These are phyloP conservation scores for Lentinula lateritia DNA, from an alignment of 768 basidiomycete genomes.

Conservation along the genomic window DNA sequence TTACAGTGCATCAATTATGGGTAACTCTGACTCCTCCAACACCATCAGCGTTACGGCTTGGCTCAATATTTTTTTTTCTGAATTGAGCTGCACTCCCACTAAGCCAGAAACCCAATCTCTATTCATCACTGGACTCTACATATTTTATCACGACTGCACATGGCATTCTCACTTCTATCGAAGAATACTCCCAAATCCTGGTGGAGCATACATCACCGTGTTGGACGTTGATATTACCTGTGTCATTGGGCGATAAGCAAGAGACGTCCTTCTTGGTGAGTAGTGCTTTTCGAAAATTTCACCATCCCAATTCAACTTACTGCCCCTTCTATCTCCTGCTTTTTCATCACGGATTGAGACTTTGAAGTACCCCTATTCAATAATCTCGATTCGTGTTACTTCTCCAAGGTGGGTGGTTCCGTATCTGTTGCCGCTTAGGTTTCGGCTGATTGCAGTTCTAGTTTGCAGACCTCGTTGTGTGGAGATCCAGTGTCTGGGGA, in stretches of 20 bases:
- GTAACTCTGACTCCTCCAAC: not conserved
- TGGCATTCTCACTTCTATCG: slow-evolving; percentile 72
- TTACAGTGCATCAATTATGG: slow-evolving; percentile 11
- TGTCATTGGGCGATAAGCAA: slow-evolving; percentile 61
- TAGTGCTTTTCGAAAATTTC: not conserved
- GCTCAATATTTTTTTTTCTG: too few species aligned
- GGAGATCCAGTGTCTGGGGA: too few species aligned
- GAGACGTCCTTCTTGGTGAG: slow-evolving; percentile 74
- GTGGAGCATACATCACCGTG: slow-evolving; percentile 65
- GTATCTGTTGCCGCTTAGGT: not conserved
- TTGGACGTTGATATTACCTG: slow-evolving; percentile 65
- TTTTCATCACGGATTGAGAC: slow-evolving; percentile 52
- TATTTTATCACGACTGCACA: slow-evolving; percentile 58
- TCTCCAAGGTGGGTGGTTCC: slow-evolving; percentile 40
- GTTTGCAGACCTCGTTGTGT: slow-evolving; percentile 44
- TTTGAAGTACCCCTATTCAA: slow-evolving; percentile 68
- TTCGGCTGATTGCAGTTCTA: not conserved
- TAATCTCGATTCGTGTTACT: slow-evolving; percentile 57
- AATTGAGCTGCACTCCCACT: slow-evolving; percentile 4
- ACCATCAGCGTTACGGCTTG: too few species aligned
- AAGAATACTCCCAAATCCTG: slow-evolving; percentile 53
- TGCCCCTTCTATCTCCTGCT: not conserved
- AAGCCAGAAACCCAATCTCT: slow-evolving; percentile 79
- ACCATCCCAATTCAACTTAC: not conserved
- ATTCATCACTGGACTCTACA: slow-evolving; percentile 69